Base-by-base conservation (phyloP, 441 rosid species). In the Pelargonium citronellum region DNA sequence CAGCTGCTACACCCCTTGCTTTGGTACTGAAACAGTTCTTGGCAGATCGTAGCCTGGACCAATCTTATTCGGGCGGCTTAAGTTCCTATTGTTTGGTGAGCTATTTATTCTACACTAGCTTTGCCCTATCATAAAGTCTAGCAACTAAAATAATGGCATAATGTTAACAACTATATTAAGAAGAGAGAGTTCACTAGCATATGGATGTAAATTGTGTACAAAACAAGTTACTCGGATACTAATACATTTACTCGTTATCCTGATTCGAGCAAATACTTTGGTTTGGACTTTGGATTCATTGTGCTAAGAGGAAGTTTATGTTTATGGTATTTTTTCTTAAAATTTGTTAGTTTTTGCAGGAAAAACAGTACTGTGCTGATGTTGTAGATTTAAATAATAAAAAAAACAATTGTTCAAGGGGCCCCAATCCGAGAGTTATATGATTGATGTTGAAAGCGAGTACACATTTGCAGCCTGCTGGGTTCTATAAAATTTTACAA, bases 31-130 rank as follows among this genome's bases (percentile, higher is more conserved):
- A 95, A 85, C 92, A 90, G 83, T 95, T 95, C 87, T 84, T 95
- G 87, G 99, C 98, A 67, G 98, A 90, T 80, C 98, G 99, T 74
- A 88, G 95, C 86, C 87, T 92, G 82, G 99, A 92, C 69, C 98
- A 91, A 70, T 89, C 98, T 70, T 95, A 95, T 79, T 95, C 99
- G 79, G 99, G 99, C 66, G 99, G 99, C 80, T 88, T 95, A 84
- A 95, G 97, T 84, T 95, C 99, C 71, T 89, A 95, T 81, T 92
- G 99, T 81, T 85, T 95, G 93, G 98, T 92, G 79, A 83, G 83
- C 79, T 11, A n/a, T 67, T 53, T 11, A n/a, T 67, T 53, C 53
- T 58, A 15, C 41, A 44, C 60, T 24, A 20, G 71, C 17, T 62
- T 5, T 55, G 66, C 67, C 53, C 11, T 39, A 43, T 51, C n/a